Evolutionary conservation across 1,139 yeast genomes (phyloP).

Genomic region (Hansenula lynferdii): DNA sequence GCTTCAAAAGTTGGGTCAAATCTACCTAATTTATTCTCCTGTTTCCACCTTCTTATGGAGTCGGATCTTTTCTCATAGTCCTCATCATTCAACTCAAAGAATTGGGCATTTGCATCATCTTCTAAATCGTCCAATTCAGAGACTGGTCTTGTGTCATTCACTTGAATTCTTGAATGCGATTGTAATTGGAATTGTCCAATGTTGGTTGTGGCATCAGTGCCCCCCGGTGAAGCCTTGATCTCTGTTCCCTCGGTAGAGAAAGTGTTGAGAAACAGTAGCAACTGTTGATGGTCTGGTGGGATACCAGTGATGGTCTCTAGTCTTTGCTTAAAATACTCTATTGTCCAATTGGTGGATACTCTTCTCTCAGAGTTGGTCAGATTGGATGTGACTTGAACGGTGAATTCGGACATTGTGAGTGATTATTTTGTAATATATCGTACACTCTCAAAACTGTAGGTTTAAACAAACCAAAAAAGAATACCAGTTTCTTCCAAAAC

Average conservation of each 20-base stretch:
- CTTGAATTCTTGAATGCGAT: conserved; percentile 39
- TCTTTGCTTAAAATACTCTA: conserved; percentile 49
- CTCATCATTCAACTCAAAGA: conserved; percentile 55
- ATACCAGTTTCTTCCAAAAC: too few species aligned
- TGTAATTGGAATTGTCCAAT: conserved; percentile 10
- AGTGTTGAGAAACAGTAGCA: conserved; percentile 43
- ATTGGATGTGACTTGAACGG: conserved; percentile 56
- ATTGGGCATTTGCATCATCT: conserved; percentile 30
- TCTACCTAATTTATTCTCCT: conserved; percentile 59
- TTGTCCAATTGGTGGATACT: conserved; percentile 58
- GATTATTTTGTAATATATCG: background rate
- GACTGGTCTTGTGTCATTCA: conserved; percentile 48
- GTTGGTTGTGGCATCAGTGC: conserved; percentile 18
- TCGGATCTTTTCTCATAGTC: conserved; percentile 59
- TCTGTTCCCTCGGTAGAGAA: conserved; percentile 33
- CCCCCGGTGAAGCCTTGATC: conserved; percentile 19
- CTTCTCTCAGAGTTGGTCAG: conserved; percentile 70
- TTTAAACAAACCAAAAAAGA: too few species aligned
- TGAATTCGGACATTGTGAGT: conserved; percentile 39
- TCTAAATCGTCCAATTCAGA: conserved; percentile 39
- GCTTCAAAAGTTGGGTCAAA: conserved; percentile 53
- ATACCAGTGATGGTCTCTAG: conserved; percentile 79
- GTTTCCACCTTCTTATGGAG: conserved; percentile 77
- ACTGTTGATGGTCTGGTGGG: conserved; percentile 51
- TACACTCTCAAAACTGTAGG: too few species aligned